Evolutionary conservation across 2,329 filamentous ascomycete genomes (phyloP), one percentile per base, ranked within the genome.

Genomic region (Rhexocercosporidium sp.): DNA sequence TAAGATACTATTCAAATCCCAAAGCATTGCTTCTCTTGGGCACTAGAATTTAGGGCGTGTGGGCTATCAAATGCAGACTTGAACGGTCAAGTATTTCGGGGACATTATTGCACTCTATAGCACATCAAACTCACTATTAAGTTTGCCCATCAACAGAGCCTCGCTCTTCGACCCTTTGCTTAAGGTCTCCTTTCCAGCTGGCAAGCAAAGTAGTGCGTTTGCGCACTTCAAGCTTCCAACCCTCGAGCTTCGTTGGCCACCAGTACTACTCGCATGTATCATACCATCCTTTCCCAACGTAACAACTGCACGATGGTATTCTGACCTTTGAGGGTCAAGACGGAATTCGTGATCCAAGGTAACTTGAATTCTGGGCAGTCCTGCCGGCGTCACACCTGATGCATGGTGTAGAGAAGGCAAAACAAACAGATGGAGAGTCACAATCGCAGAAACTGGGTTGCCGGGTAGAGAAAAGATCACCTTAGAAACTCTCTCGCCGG

Each of bases 401-500:
- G 92, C 84, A 72, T 91, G 89, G 75, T 97, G 93, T 67, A 99
- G 81, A 0, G 92, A 89, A 0, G 96, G 96, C 12, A 99, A 83
- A 9, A 98, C 94, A 78, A 99, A 98, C 1, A 99, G 86, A 76
- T 98, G 92, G 75, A 97, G 93, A 0, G 95, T 97, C 11, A 98
- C 96, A 1, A 97, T 85, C 0, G 96, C 95, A 2, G 92, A 96
- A 1, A 95, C 96, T 0, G 96, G 96, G 77, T 99, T 99, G 0
- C 96, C 96, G 0, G 96, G 96, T 0, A 99, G 84, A 0, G 93
- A 92, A 80, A 99, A 99, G 71, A 99, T 88, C 66, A 90, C 85
- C 76, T 92, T 94, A 1, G 81, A 82, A 27, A 88, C 79, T 54
- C 89, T 85, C 47, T 86, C 82, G 22, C 89, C 87, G 1, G 75